Evolutionary conservation across 1,139 yeast species (phyloP).

Genomic region (Yamadazyma pseudoaaseri): DNA sequence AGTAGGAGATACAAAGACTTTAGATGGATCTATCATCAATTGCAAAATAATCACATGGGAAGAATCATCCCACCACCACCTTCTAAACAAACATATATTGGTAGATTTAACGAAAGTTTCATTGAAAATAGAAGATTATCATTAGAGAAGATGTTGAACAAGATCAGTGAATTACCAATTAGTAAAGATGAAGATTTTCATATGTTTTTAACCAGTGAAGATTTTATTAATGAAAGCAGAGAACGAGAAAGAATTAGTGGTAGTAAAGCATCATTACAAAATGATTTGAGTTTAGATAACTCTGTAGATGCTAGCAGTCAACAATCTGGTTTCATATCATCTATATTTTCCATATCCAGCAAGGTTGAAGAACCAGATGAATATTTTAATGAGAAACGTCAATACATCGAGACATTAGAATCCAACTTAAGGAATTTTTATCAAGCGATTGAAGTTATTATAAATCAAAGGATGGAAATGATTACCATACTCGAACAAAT

Average conservation of each 20-base stretch:
- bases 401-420: conserved; percentile 71
- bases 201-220: conserved; percentile 73
- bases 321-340: conserved; percentile 57
- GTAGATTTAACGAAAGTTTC: conserved; percentile 83
- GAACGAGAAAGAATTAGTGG: conserved; percentile 61
- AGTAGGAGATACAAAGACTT: conserved; percentile 82
- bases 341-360: conserved; percentile 55
- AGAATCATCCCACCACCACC: conserved; percentile 96
- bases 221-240: conserved; percentile 64
- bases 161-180: conserved; percentile 60
- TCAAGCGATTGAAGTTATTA: conserved; percentile 71
- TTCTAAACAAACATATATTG: conserved; percentile 83
- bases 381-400: conserved; percentile 68
- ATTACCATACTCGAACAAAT: conserved; percentile 44
- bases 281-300: conserved; percentile 41
- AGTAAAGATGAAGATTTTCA: conserved; percentile 74
- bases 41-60: conserved; percentile 87
- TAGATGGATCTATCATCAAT: conserved; percentile 84
- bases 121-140: conserved; percentile 83
- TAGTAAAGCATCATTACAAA: conserved; percentile 48
- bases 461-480: conserved; percentile 74
- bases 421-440: conserved; percentile 67
- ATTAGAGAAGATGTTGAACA: conserved; percentile 82
- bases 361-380: conserved; percentile 78
- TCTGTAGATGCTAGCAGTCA: conserved; percentile 23